phyloP scores from a whole-genome alignment of 2,329 filamentous ascomycete species.

The Zymoseptoria ardabiliae region DNA sequence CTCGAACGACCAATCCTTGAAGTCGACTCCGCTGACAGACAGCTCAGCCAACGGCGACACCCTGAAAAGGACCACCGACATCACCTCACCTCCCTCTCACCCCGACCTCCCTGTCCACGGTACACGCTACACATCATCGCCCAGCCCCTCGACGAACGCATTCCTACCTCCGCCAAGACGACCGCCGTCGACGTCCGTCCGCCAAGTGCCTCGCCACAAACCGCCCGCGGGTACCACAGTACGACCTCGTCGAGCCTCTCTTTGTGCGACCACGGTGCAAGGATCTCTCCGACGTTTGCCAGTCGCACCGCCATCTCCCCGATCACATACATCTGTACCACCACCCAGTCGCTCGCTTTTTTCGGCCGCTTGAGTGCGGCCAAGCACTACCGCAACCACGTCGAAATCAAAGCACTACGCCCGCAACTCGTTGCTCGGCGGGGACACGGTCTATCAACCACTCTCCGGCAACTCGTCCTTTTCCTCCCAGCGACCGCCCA shows the following conservation, averaged over 20 bases:
- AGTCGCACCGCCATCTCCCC: not conserved
- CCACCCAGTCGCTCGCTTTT: not conserved
- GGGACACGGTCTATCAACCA: slow-evolving; percentile 34
- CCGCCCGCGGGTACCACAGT: not conserved
- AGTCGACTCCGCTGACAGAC: no score
- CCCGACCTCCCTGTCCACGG: not conserved
- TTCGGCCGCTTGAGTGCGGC: slow-evolving; percentile 22
- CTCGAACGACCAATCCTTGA: no score
- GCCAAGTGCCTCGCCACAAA: not conserved
- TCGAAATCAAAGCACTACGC: slow-evolving; percentile 50
- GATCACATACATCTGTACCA: not conserved
- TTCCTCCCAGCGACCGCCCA: slow-evolving; percentile 20
- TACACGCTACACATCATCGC: not conserved
- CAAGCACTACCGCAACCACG: slow-evolving; percentile 25
- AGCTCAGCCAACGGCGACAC: not conserved
- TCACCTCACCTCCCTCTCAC: not conserved
- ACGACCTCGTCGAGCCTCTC: not conserved
- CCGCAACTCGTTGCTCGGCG: slow-evolving; percentile 52
- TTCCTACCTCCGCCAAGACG: not conserved
- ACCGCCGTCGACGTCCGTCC: not conserved
- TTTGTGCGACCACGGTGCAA: not conserved
- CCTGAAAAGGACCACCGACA: not conserved
- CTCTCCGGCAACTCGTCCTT: slow-evolving; percentile 36
- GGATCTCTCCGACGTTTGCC: not conserved
- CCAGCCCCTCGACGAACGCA: not conserved